Base-by-base conservation (phyloP, 1,284 basidiomycete species). In the Phlebopus sp. region DNA sequence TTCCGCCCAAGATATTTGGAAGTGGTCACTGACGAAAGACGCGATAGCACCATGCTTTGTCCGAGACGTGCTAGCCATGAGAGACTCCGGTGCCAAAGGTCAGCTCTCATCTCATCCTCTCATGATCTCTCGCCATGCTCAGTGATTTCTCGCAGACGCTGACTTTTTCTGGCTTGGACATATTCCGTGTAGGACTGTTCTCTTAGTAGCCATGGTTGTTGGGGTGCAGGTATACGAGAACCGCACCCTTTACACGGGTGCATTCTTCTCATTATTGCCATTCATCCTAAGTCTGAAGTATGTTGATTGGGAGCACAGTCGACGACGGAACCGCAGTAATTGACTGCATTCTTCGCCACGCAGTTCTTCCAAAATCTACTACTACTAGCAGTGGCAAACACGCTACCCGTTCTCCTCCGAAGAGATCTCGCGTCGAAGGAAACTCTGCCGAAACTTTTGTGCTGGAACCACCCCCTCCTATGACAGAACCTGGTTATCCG, bases 311-410 rank as follows among this genome's bases (percentile, higher is more conserved):
- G 0, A 13, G 31, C 17, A 19, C 44, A 84, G 84, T 90, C 47
- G 87, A 90, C 57, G 87, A 90, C 57, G 84, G 85, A 5, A 84
- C 84, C 0, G 77, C 69, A 18, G 79, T 84, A 3, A 73, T 89
- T 25, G 84, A 89, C 38, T 89, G 86, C 53, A 57, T 72, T 2
- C 70, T 78, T 53, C 68, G 67, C 3, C 70, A 74, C 50, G 54
- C 59, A 15, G 55, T 50, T 6, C 52, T 59, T 7, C 57, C 58
- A 9, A 27, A 44, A 31, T 15, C 4, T 36, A 32, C 59, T 50
- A 14, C 2, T 34, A 8, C 43, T 15, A 37, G 36, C 9, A 29
- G 34, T 2, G 42, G n/a, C 7, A 32, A 31, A 25, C 23, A 34
- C n/a, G 4, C 27, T 0, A 50, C 44, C 37, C 36, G n/a, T 23